Percentiles rank a stretch among this genome's conserved stretches.
Evolutionary conservation across 768 basidiomycete species (phyloP).

Genomic region (Phylloporus sp.): DNA sequence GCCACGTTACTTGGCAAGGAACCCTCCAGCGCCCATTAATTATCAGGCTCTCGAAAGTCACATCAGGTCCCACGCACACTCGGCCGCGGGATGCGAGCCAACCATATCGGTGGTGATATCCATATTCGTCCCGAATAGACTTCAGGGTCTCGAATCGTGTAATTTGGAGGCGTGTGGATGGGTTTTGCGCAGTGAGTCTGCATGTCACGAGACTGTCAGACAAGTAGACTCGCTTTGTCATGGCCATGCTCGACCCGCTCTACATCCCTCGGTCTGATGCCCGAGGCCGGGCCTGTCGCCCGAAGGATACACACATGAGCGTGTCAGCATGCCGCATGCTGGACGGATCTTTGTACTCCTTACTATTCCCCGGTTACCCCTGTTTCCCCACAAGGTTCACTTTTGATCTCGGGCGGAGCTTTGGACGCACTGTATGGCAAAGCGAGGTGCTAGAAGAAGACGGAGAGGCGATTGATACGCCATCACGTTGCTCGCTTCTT

Average conservation of each 20-base stretch:
- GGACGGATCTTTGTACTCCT: neutral
- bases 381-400: neutral
- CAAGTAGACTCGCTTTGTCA: neutral
- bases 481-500: neutral
- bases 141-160: constrained; percentile 8
- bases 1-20: neutral
- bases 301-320: neutral
- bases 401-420: neutral
- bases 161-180: neutral
- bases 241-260: neutral
- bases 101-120: constrained; percentile 8
- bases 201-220: neutral
- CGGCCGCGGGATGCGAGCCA: constrained; percentile 14
- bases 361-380: neutral
- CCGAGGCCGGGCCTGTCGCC: neutral
- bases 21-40: neutral
- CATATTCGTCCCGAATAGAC: constrained; percentile 1
- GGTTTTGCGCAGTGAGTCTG: no score
- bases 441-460: neutral
- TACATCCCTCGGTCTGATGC: neutral
- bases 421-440: neutral
- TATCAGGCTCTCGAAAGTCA: neutral
- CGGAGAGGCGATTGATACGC: neutral
- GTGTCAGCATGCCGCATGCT: neutral
- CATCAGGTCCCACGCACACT: neutral